These are phyloP conservation scores for Heliamphora pulchella DNA, from an alignment of 179 eudicot species.

Conservation along the genomic window DNA sequence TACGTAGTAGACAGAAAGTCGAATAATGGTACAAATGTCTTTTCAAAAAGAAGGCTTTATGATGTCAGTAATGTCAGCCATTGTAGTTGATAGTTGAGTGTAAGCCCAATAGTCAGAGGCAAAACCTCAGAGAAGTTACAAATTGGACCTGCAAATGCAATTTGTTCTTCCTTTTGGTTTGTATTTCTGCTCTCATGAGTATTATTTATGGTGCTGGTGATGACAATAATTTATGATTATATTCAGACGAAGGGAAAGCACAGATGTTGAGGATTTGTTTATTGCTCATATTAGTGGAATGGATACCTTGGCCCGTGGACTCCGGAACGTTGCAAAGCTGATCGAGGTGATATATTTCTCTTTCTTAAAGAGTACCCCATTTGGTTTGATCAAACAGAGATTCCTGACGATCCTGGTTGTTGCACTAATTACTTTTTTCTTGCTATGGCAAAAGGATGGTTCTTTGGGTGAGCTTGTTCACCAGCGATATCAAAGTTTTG, in stretches of 20 bases:
- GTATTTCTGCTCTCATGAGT: background rate
- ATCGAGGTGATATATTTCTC: constrained; percentile 46
- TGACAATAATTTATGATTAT: background rate
- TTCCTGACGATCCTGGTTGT: background rate
- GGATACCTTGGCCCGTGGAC: constrained; percentile 99
- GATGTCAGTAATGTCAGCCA: background rate
- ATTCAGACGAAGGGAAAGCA: constrained; percentile 92
- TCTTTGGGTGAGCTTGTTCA: constrained; percentile 66
- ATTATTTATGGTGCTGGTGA: background rate
- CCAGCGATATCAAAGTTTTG: constrained; percentile 88
- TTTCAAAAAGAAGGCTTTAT: background rate
- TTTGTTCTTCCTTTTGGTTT: background rate
- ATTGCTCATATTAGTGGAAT: constrained; percentile 92
- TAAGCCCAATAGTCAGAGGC: background rate
- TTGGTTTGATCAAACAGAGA: background rate
- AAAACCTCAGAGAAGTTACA: background rate
- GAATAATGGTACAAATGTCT: background rate
- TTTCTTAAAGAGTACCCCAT: background rate
- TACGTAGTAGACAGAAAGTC: background rate
- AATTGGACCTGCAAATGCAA: background rate
- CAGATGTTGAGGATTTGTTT: constrained; percentile 95
- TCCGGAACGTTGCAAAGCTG: constrained; percentile 83
- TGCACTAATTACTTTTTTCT: constrained; percentile 12
- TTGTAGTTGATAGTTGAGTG: background rate
- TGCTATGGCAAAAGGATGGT: constrained; percentile 51